A percentile compares a stretch with the other conserved stretches of the same genome.
Conservation (phyloP, 495 filamentous ascomycete species). For the Talaromyces borbonicus region DNA sequence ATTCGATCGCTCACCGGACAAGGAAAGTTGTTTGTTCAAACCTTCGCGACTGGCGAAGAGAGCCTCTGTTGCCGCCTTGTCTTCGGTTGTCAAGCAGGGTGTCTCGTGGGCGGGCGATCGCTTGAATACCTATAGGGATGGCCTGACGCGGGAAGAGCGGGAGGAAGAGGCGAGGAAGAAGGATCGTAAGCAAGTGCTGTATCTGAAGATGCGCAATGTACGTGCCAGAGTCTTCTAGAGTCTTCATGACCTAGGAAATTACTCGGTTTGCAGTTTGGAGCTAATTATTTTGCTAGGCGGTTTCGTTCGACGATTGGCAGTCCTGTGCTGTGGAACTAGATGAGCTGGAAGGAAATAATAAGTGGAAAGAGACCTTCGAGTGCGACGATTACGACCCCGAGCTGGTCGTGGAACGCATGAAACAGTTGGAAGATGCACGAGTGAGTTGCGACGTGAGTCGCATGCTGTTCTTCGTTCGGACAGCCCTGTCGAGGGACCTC, state of each 20-base stretch:
- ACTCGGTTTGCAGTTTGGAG: not conserved
- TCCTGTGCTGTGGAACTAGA: constrained; percentile 69
- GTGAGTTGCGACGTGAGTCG: constrained; percentile 58
- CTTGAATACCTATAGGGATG: constrained; percentile 43
- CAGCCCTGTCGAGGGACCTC: constrained; percentile 66
- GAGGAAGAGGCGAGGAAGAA: constrained; percentile 38
- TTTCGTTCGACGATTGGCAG: constrained; percentile 52
- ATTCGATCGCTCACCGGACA: constrained; percentile 1
- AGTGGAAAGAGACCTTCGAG: constrained; percentile 65
- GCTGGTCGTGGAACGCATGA: constrained; percentile 57
- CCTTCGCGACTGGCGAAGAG: constrained; percentile 6
- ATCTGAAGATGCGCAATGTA: constrained; percentile 52
- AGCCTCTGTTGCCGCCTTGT: constrained; percentile 26
- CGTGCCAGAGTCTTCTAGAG: no score
- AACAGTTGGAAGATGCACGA: constrained; percentile 67
- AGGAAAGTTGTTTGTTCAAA: constrained; percentile 6
- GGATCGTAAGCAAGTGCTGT: constrained; percentile 53
- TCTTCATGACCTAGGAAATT: no score
- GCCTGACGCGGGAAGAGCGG: constrained; percentile 44
- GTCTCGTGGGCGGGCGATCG: constrained; percentile 38
- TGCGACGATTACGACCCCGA: constrained; percentile 59
- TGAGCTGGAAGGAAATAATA: constrained; percentile 65
- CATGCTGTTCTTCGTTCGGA: constrained; percentile 77
- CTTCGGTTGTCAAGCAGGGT: constrained; percentile 26
- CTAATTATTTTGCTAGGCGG: constrained; percentile 35